Conservation (phyloP, 78 protist species). For the Dictyostelium capitatum region DNA sequence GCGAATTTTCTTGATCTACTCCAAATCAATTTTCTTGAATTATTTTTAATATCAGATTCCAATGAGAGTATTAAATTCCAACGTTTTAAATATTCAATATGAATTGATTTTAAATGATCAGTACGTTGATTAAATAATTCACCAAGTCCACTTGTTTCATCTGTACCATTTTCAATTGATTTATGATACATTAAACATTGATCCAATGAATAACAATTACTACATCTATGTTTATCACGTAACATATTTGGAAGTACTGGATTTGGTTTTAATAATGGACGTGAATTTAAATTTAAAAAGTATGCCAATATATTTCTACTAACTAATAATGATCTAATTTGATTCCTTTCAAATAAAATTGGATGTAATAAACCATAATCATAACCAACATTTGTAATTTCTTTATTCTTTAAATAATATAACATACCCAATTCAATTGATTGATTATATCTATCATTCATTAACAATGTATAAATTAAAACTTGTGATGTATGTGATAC, state of each 20-base stretch:
- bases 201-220: constrained; percentile 39
- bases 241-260: constrained; percentile 52
- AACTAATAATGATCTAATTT: constrained; percentile 33
- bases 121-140: constrained; percentile 41
- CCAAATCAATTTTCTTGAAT: constrained; percentile 45
- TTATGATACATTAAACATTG: constrained; percentile 56
- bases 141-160: constrained; percentile 28
- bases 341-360: constrained; percentile 45
- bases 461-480: constrained; percentile 51
- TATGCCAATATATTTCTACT: constrained; percentile 51
- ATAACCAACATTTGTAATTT: constrained; percentile 12
- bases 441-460: constrained; percentile 81
- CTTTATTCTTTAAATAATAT: constrained; percentile 49
- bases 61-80: constrained; percentile 67
- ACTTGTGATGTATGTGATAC: constrained; percentile 60
- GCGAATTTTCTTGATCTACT: constrained; percentile 17
- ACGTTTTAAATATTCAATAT: constrained; percentile 38
- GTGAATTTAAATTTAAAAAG: constrained; percentile 45
- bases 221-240: constrained; percentile 16
- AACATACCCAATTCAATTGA: constrained; percentile 52
- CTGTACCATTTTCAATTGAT: constrained; percentile 64
- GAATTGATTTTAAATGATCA: constrained; percentile 5
- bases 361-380: constrained; percentile 60
- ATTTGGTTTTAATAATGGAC: constrained; percentile 19
- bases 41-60: constrained; percentile 43